phyloP scores from a whole-genome alignment of 805 yeast species.

The Starmerella floricola region DNA sequence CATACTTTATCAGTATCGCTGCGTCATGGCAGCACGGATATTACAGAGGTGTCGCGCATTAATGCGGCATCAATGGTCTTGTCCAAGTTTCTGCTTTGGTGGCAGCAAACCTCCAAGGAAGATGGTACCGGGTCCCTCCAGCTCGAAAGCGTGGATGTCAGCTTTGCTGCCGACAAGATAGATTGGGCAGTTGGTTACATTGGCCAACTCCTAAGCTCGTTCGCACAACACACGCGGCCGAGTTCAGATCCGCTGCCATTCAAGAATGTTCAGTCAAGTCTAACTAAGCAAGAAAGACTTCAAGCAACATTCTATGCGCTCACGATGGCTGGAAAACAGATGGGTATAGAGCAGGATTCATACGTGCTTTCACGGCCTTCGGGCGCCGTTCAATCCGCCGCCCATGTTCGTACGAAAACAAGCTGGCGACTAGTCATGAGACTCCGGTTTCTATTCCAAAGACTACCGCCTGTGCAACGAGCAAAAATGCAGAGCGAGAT shows the following conservation, averaged over 20 bases:
- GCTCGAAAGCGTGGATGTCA: constrained; percentile 16
- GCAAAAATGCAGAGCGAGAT: constrained; percentile 28
- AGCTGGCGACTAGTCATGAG: constrained; percentile 82
- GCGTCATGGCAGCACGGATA: constrained; percentile 15
- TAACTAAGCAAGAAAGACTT: constrained; percentile 3
- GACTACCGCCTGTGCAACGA: constrained; percentile 42
- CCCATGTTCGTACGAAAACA: constrained; percentile 67
- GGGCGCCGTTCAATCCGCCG: constrained; percentile 55
- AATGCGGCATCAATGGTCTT: constrained; percentile 25
- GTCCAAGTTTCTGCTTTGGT: constrained; percentile 30
- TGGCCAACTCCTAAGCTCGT: constrained; percentile 3
- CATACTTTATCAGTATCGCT: constrained; percentile 22
- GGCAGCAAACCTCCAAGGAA: constrained; percentile 11
- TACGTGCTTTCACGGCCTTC: constrained; percentile 84
- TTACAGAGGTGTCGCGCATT: constrained; percentile 8
- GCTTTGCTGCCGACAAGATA: constrained; percentile 15
- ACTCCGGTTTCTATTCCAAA: constrained; percentile 56
- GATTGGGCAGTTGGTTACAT: constrained; percentile 14
- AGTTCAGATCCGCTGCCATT: not conserved
- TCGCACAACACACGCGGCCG: not conserved
- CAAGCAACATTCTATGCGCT: constrained; percentile 14
- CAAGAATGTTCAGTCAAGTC: not conserved
- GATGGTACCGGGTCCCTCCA: constrained; percentile 16
- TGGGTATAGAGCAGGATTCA: constrained; percentile 66
- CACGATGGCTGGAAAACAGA: constrained; percentile 35